Percentiles rank a stretch among this genome's conserved stretches.
Conservation (phyloP, 1,139 yeast species). For the Hyphopichia khmerensis region DNA sequence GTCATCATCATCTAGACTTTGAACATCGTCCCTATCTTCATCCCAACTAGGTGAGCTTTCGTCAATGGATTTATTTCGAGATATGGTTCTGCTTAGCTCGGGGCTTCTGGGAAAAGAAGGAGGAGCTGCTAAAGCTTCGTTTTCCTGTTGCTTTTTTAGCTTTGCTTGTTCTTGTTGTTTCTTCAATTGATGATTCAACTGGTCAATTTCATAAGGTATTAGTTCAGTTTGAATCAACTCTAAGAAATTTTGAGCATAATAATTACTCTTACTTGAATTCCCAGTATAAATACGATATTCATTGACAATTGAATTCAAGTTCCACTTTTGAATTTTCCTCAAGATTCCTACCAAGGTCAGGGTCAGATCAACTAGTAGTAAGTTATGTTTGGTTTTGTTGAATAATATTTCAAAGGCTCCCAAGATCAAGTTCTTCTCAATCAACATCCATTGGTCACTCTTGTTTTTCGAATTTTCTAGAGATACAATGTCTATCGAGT, state of each 20-base stretch:
- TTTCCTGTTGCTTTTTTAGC: conserved; percentile 1
- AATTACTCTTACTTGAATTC: conserved; percentile 60
- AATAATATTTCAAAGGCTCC: conserved; percentile 61
- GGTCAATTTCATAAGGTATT: conserved; percentile 41
- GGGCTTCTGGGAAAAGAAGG: conserved; percentile 9
- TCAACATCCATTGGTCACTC: conserved; percentile 70
- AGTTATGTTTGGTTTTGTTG: conserved; percentile 64
- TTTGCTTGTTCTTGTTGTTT: conserved; percentile 8
- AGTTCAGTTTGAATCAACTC: conserved; percentile 67
- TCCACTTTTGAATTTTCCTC: conserved; percentile 86
- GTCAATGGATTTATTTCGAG: conserved; percentile 16
- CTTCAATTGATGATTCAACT: conserved; percentile 19
- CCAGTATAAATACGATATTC: conserved; percentile 78
- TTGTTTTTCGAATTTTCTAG: conserved; percentile 19
- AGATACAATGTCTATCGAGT: conserved; percentile 14
- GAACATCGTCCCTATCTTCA: conserved; percentile 18
- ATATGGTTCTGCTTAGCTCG: conserved; percentile 11
- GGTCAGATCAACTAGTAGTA: conserved; percentile 75
- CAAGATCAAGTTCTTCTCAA: conserved; percentile 56
- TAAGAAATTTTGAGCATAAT: conserved; percentile 77
- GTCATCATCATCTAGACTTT: conserved; percentile 41
- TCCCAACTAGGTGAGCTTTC: conserved; percentile 14
- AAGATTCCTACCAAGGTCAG: conserved; percentile 78
- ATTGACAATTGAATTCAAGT: conserved; percentile 74
- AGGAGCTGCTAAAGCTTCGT: conserved; percentile 5